Conservation (phyloP, 768 basidiomycete species). For the Tricholoma bakamatsutake region DNA sequence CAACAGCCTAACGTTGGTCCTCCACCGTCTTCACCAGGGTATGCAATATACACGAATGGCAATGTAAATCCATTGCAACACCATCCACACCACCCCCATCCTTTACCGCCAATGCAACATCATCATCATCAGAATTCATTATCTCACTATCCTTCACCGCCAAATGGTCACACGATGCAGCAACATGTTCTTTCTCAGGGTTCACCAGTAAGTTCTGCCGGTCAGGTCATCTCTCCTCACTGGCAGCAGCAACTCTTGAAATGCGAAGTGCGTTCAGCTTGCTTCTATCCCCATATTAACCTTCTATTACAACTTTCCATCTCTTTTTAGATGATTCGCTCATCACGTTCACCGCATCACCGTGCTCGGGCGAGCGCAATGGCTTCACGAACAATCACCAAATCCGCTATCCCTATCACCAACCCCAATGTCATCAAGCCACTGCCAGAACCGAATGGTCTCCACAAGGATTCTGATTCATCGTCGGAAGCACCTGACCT, state of each 20-base stretch:
- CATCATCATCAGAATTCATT: constrained; percentile 81
- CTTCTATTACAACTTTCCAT: constrained; percentile 14
- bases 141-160: constrained; percentile 76
- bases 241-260: constrained; percentile 95
- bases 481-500: constrained; percentile 17
- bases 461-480: constrained; percentile 25
- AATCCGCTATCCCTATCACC: constrained; percentile 86
- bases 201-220: constrained; percentile 48
- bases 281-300: constrained; percentile 4
- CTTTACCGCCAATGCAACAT: constrained; percentile 48
- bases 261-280: constrained; percentile 66
- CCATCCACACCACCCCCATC: constrained; percentile 51
- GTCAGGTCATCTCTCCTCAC: constrained; percentile 70
- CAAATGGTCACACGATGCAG: constrained; percentile 56
- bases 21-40: constrained; percentile 68
- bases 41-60: constrained; percentile 72
- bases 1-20: constrained; percentile 53
- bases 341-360: constrained; percentile 85
- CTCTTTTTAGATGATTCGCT: constrained; percentile 64
- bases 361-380: constrained; percentile 94
- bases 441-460: constrained; percentile 30
- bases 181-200: constrained; percentile 52
- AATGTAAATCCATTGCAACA: constrained; percentile 58
- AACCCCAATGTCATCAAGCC: constrained; percentile 76
- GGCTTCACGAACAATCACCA: constrained; percentile 81